A percentile compares a stretch with the other conserved stretches of the same genome.
phyloP scores from a whole-genome alignment of 129 eudicot species.

The Pulicaria dysenterica region DNA sequence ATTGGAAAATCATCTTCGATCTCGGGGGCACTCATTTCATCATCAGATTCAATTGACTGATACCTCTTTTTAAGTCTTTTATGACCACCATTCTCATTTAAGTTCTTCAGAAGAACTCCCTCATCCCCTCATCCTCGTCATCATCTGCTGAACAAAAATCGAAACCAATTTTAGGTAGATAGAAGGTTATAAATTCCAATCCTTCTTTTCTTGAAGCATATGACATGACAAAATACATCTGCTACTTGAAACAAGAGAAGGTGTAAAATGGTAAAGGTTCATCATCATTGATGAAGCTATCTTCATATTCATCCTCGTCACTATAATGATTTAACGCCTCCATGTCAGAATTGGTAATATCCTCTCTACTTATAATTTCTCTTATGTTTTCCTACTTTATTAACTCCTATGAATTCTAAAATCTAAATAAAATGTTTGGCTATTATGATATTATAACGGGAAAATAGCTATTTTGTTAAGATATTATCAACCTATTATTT shows the following conservation, averaged over 20 bases:
- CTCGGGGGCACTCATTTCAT: slow-evolving; percentile 42
- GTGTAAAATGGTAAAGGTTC: slow-evolving; percentile 50
- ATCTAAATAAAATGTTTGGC: too few species aligned
- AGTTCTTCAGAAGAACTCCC: slow-evolving; percentile 32
- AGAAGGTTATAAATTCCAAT: not conserved
- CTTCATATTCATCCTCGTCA: slow-evolving; percentile 83
- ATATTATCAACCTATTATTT: too few species aligned
- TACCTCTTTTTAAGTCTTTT: slow-evolving; percentile 53
- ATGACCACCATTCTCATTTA: slow-evolving; percentile 30
- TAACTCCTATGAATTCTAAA: too few species aligned
- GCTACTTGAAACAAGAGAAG: slow-evolving; percentile 54
- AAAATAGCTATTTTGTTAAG: too few species aligned
- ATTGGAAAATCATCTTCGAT: slow-evolving; percentile 50
- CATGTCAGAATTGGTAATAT: slow-evolving; percentile 55
- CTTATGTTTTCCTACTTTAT: too few species aligned
- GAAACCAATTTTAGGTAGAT: slow-evolving; percentile 9
- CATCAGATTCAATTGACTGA: slow-evolving; percentile 63
- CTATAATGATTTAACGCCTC: slow-evolving; percentile 46
- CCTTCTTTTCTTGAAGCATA: not conserved
- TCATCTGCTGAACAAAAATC: slow-evolving; percentile 27
- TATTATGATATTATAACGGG: too few species aligned
- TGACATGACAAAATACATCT: slow-evolving; percentile 31
- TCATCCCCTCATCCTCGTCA: slow-evolving; percentile 37
- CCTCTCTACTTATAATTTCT: too few species aligned
- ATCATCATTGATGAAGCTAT: slow-evolving; percentile 78